These are phyloP conservation scores for Suillus paluster DNA, from an alignment of 768 basidiomycete species.

Conservation along the genomic window DNA sequence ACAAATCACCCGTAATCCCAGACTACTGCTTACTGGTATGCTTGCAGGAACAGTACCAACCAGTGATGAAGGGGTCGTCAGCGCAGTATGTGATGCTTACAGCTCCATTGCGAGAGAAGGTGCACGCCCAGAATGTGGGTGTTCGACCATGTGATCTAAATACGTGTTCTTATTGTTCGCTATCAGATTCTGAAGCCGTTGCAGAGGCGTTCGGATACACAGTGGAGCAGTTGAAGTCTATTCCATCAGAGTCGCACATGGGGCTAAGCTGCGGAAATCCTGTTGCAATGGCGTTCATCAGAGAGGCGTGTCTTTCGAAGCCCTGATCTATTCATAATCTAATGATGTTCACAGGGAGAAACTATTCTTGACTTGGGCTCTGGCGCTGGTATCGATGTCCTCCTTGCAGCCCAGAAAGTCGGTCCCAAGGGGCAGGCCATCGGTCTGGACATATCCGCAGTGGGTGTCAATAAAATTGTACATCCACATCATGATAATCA, in stretches of 20 bases:
- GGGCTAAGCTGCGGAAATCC: slow-evolving; percentile 63
- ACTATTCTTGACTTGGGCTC: slow-evolving; percentile 59
- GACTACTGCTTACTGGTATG: background rate
- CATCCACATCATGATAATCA: background rate
- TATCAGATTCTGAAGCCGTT: slow-evolving; percentile 36
- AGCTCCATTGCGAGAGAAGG: slow-evolving; percentile 7
- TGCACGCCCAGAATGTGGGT: slow-evolving; percentile 18
- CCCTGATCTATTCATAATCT: background rate
- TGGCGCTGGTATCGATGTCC: slow-evolving; percentile 59
- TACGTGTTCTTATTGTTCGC: no score
- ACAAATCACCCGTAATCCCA: background rate
- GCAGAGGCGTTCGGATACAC: slow-evolving; percentile 55
- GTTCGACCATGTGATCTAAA: background rate
- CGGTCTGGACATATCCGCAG: slow-evolving; percentile 58
- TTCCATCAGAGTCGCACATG: slow-evolving; percentile 50
- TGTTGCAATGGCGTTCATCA: slow-evolving; percentile 48
- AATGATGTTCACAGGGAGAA: slow-evolving; percentile 49
- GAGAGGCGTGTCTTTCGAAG: slow-evolving; percentile 38
- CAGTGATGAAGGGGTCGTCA: slow-evolving; percentile 3
- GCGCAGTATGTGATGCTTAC: slow-evolving; percentile 11
- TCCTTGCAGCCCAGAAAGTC: slow-evolving; percentile 54
- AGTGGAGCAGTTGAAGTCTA: slow-evolving; percentile 42
- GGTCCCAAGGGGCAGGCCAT: slow-evolving; percentile 54
- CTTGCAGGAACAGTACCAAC: background rate
- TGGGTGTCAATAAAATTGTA: slow-evolving; percentile 25